A percentile compares a stretch with the other conserved stretches of the same genome.
Conservation (phyloP, 495 filamentous ascomycete genomes). For the Lepidopterella palustris region DNA sequence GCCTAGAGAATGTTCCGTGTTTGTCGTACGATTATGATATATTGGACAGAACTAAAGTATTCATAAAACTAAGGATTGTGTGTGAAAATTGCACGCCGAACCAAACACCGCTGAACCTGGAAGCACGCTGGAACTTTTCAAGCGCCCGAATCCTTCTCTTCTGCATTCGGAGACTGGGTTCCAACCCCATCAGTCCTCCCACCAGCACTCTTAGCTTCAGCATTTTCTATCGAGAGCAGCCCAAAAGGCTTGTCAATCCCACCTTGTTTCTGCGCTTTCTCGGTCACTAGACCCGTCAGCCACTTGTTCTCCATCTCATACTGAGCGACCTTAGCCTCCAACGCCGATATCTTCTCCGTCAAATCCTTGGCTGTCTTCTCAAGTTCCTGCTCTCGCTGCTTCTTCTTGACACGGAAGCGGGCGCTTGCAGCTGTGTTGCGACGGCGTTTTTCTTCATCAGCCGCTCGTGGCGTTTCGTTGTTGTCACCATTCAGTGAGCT, state of each 20-base stretch:
- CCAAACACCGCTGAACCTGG: too few species aligned
- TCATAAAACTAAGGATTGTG: too few species aligned
- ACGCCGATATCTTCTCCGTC: constrained; percentile 64
- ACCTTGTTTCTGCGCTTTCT: constrained; percentile 88
- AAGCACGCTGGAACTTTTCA: too few species aligned
- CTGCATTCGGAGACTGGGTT: too few species aligned
- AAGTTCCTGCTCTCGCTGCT: constrained; percentile 86
- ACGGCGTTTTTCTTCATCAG: constrained; percentile 90
- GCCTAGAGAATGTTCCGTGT: too few species aligned
- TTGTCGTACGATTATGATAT: too few species aligned
- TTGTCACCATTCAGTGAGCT: background rate
- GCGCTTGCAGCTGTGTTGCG: constrained; percentile 90
- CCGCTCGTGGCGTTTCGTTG: constrained; percentile 40
- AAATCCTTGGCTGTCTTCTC: constrained; percentile 83
- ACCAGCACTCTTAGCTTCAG: background rate
- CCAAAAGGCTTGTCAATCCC: constrained; percentile 32
- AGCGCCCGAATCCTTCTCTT: too few species aligned
- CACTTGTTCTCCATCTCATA: constrained; percentile 91
- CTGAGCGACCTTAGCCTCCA: constrained; percentile 74
- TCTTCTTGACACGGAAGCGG: constrained; percentile 96
- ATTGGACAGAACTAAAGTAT: too few species aligned
- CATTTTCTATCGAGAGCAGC: background rate
- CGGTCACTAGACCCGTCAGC: constrained; percentile 82
- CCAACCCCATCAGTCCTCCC: background rate
- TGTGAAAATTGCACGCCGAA: too few species aligned